Base-by-base conservation (phyloP, 768 basidiomycete genomes). In the Lactarius sanguifluus region DNA sequence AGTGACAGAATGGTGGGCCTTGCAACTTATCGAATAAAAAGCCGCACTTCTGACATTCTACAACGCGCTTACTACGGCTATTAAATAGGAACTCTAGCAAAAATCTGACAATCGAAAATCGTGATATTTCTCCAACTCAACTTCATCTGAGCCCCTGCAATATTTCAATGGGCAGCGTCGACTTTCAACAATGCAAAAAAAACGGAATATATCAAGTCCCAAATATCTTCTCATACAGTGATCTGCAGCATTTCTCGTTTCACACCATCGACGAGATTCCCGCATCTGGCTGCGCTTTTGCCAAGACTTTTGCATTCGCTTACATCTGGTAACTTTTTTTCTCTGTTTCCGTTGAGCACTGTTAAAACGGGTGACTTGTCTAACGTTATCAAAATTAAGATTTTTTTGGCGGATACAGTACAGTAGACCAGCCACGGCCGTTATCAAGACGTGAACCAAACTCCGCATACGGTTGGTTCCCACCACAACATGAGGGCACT, bases 51-150 rank as follows among this genome's bases (percentile, higher is more conserved):
- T 59, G 45, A 57, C 62, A 71, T 71, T 34, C 62, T 41, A 36
- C 75, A 86, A 85, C 86, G 85, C 67, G 85, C 86, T 64, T 87
- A 87, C 73, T 87, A 87, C 71, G 85, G 85, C 58, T 70, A 70
- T 62, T 70, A 61, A 69, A 67, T 34, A 57, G 58, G 34, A 36
- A 36, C 59, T 25, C 47, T 40, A 10, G 38, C 41, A 28, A 61
- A 62, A 58, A 62, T 55, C 57, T 66, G 64, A 67, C 61, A 34
- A 41, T n/a, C 52, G 47, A 61, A 67, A 66, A 58, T 66, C 58
- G 64, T 58, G 57, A 59, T 69, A 62, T 69, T 67, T 61, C 43
- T 66, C 59, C 45, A 41, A 50, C 23, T 50, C 47, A 50, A 50
- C 56, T 47, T 66, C 45, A 68, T 57, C 64, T 57, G 60, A 59